phyloP scores from a whole-genome alignment of 2,329 filamentous ascomycete genomes.

The Aspergillus sp. region DNA sequence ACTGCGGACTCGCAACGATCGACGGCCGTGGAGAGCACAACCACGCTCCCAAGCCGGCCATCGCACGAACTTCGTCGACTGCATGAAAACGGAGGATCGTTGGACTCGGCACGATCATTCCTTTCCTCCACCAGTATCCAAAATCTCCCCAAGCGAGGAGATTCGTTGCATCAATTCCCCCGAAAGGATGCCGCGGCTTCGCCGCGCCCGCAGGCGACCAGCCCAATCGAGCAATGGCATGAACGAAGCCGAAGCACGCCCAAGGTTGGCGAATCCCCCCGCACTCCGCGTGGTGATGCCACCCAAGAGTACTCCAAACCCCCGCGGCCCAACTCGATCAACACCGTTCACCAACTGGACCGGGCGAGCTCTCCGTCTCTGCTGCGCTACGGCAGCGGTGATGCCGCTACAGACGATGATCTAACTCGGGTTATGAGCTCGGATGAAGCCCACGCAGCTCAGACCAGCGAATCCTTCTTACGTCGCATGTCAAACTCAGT shows the following conservation, averaged over 20 bases:
- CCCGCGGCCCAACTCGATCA: constrained; percentile 50
- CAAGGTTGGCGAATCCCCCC: constrained; percentile 44
- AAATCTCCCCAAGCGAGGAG: constrained; percentile 55
- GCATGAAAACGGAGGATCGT: constrained; percentile 53
- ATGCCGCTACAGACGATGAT: constrained; percentile 94
- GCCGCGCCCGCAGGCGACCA: constrained; percentile 30
- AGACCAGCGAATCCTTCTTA: constrained; percentile 72
- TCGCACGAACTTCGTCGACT: constrained; percentile 59
- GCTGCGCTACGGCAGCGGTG: constrained; percentile 71
- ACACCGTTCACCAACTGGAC: constrained; percentile 40
- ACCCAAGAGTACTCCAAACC: constrained; percentile 20
- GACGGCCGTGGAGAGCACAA: constrained; percentile 24
- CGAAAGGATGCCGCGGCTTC: constrained; percentile 62
- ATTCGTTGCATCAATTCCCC: constrained; percentile 61
- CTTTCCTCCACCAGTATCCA: constrained; percentile 33
- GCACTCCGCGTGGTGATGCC: constrained; percentile 52
- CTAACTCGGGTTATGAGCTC: constrained; percentile 83
- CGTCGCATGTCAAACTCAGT: constrained; percentile 91
- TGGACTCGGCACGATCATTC: constrained; percentile 36
- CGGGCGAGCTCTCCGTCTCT: constrained; percentile 64
- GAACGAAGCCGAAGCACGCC: constrained; percentile 41
- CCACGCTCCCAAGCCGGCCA: constrained; percentile 46
- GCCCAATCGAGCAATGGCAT: constrained; percentile 35
- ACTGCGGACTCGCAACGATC: constrained; percentile 30
- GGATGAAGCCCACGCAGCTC: constrained; percentile 55